Conservation (phyloP, 2,329 filamentous ascomycete species). For the Rachicladosporium sp. region DNA sequence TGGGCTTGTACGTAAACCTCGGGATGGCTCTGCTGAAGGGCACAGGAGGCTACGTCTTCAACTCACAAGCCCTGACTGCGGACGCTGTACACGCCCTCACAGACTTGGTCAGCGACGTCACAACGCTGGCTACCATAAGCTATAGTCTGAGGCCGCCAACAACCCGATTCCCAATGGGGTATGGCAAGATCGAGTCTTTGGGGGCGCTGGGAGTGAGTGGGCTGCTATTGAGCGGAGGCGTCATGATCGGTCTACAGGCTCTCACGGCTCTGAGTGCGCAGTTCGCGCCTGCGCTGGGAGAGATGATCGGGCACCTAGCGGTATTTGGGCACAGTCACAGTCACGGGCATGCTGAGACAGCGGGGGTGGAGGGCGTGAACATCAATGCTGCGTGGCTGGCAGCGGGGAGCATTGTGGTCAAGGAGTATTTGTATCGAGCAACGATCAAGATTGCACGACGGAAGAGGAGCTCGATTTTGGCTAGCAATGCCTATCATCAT, state of each 20-base stretch:
- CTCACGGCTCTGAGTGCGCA: constrained; percentile 45
- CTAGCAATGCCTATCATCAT: constrained; percentile 93
- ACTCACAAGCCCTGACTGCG: constrained; percentile 60
- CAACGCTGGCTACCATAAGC: constrained; percentile 87
- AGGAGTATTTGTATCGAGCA: constrained; percentile 93
- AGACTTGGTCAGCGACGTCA: constrained; percentile 85
- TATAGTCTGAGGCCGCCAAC: constrained; percentile 82
- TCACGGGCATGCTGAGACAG: constrained; percentile 54
- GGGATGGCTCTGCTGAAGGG: constrained; percentile 92
- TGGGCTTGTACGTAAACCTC: constrained; percentile 79
- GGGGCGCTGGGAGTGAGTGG: constrained; percentile 87
- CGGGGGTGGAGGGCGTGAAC: constrained; percentile 50
- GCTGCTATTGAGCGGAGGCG: constrained; percentile 74
- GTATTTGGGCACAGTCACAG: constrained; percentile 41
- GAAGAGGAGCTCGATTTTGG: constrained; percentile 88
- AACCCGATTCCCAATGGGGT: constrained; percentile 74
- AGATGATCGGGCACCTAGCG: constrained; percentile 30
- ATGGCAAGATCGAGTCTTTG: constrained; percentile 94
- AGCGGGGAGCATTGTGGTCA: constrained; percentile 75
- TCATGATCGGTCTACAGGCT: constrained; percentile 72
- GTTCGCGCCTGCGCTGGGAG: constrained; percentile 35
- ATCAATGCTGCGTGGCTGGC: constrained; percentile 93
- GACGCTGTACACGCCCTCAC: constrained; percentile 94
- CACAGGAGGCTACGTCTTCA: constrained; percentile 82
- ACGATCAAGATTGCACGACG: constrained; percentile 96